A percentile compares a stretch with the other conserved stretches of the same genome.
phyloP scores from a whole-genome alignment of 768 basidiomycete genomes.

The Mycena crocata region DNA sequence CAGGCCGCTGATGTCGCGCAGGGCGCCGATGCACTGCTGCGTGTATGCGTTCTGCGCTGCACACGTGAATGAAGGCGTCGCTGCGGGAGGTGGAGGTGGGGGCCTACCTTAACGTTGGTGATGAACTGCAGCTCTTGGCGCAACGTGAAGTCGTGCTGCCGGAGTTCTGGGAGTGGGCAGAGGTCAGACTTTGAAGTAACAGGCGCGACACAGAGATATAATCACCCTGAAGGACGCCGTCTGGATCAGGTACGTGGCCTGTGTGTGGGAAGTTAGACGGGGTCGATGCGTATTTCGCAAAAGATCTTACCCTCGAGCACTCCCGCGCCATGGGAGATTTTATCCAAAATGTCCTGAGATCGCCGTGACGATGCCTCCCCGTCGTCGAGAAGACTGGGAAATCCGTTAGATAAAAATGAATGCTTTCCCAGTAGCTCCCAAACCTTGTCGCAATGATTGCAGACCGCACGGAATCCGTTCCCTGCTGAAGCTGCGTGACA shows the following conservation, averaged over 20 bases:
- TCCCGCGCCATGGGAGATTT: conserved; percentile 61
- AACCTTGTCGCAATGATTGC: conserved; percentile 62
- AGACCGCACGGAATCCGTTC: conserved; percentile 68
- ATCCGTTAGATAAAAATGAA: background rate
- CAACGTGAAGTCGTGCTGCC: conserved; percentile 69
- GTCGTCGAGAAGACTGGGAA: conserved; percentile 66
- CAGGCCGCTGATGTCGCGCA: conserved; percentile 82
- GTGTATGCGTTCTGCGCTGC: conserved; percentile 76
- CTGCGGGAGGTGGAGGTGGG: background rate
- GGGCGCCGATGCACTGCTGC: conserved; percentile 68
- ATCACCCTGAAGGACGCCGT: conserved; percentile 65
- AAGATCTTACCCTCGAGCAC: conserved; percentile 61
- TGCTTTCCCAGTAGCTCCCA: conserved; percentile 28
- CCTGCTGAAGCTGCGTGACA: conserved; percentile 65
- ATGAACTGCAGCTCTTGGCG: conserved; percentile 71
- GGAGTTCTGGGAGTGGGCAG: conserved; percentile 63
- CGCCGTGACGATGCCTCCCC: conserved; percentile 65
- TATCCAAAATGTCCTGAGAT: conserved; percentile 70
- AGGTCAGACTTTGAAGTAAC: background rate
- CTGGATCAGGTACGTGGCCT: conserved; percentile 62
- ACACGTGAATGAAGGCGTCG: conserved; percentile 38
- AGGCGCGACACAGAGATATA: background rate
- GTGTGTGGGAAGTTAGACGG: background rate
- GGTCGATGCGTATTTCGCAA: background rate
- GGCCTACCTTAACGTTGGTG: conserved; percentile 63